These are phyloP conservation scores for Debaryomycetaceae sp. DNA, from an alignment of 1,139 yeast genomes.

Conservation along the genomic window DNA sequence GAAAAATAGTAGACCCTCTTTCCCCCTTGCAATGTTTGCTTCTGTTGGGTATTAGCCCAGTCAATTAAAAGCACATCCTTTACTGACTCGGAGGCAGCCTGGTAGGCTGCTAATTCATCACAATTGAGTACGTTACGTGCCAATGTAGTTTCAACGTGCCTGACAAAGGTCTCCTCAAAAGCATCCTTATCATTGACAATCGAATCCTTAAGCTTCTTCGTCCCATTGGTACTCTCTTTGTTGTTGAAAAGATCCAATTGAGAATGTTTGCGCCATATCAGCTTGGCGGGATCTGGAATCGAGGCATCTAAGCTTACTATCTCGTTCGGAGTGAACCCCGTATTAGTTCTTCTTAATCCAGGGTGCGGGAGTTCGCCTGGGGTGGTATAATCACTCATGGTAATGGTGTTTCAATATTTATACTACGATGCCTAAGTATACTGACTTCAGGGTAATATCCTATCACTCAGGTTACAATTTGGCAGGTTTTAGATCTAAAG, in stretches of 20 bases:
- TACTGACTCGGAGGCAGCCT: conserved; percentile 77
- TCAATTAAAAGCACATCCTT: conserved; percentile 79
- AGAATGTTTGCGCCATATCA: conserved; percentile 68
- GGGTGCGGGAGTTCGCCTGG: conserved; percentile 44
- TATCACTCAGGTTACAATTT: too few relatives aligned
- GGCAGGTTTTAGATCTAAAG: too few relatives aligned
- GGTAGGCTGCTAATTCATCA: conserved; percentile 89
- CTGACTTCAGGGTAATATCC: too few relatives aligned
- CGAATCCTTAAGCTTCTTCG: conserved; percentile 6
- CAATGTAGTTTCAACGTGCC: conserved; percentile 84
- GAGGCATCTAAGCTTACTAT: conserved; percentile 77
- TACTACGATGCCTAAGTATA: too few relatives aligned
- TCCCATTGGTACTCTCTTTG: conserved; percentile 7
- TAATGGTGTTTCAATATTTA: conserved; percentile 3
- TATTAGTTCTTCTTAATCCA: conserved; percentile 64
- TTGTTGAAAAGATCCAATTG: conserved; percentile 32
- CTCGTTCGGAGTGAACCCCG: conserved; percentile 90
- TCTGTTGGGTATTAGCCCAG: conserved; percentile 93
- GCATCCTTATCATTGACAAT: conserved; percentile 35
- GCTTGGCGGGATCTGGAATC: conserved; percentile 76
- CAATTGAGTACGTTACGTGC: conserved; percentile 91
- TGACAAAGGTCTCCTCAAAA: conserved; percentile 69
- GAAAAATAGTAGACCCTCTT: conserved; percentile 87
- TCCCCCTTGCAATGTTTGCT: conserved; percentile 78
- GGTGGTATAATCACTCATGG: conserved; percentile 41